Evolutionary conservation across 2,329 filamentous ascomycete genomes (phyloP).

Genomic region (Alternaria hordeiaustralica): DNA sequence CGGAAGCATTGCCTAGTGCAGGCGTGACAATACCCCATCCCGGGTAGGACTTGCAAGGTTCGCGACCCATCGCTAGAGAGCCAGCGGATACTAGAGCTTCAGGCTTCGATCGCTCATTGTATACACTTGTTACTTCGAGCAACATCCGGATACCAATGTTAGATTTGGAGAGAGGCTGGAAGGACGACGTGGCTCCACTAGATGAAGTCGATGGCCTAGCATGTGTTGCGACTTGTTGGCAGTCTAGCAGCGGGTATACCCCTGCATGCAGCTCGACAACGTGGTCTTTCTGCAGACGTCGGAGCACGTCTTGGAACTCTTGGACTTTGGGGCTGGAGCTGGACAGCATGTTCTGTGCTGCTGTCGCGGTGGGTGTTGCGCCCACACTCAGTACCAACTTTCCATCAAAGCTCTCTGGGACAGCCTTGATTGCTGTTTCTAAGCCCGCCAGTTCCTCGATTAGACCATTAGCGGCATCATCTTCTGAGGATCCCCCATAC

Average conservation of each 20-base stretch:
- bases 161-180: constrained; percentile 54
- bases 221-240: constrained; percentile 79
- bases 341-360: constrained; percentile 65
- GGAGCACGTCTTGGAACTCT: constrained; percentile 52
- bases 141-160: constrained; percentile 72
- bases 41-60: constrained; percentile 72
- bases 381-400: constrained; percentile 70
- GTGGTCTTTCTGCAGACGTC: constrained; percentile 39
- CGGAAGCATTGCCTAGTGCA: constrained; percentile 54
- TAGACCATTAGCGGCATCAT: constrained; percentile 66
- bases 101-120: constrained; percentile 55
- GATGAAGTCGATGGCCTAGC: constrained; percentile 54
- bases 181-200: constrained; percentile 14
- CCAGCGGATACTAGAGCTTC: constrained; percentile 76
- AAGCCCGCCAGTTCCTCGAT: constrained; percentile 65
- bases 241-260: constrained; percentile 76
- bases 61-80: constrained; percentile 72
- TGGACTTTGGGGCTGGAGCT: constrained; percentile 45
- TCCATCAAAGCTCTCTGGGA: constrained; percentile 37
- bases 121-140: constrained; percentile 74
- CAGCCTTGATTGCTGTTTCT: constrained; percentile 53
- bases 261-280: constrained; percentile 75
- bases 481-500: constrained; percentile 63
- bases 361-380: constrained; percentile 75
- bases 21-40: constrained; percentile 74